A percentile compares a stretch with the other conserved stretches of the same genome.
Conservation (phyloP, 352 stramenopile genomes). For the Globisporangium radiosum region DNA sequence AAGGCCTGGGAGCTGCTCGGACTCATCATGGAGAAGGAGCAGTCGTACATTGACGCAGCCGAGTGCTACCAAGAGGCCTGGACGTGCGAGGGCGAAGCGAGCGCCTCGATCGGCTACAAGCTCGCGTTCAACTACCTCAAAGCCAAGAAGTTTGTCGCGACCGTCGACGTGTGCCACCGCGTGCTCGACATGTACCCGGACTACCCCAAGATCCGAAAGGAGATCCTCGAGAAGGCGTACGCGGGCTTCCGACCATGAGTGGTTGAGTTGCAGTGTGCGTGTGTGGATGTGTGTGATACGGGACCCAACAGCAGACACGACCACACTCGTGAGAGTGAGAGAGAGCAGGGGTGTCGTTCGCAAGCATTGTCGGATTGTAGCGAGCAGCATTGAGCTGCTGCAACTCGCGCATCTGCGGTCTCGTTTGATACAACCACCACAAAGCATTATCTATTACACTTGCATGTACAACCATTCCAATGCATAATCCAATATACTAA, state of each 20-base stretch:
- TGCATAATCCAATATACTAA: no score
- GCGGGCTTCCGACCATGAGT: conserved; percentile 63
- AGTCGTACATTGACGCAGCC: conserved; percentile 88
- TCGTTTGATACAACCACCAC: no score
- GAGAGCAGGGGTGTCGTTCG: no score
- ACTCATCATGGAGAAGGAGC: conserved; percentile 94
- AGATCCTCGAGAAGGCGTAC: conserved; percentile 92
- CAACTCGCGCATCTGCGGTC: no score
- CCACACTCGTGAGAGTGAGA: no score
- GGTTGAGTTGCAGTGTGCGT: no score
- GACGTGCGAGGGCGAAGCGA: conserved; percentile 77
- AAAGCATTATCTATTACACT: no score
- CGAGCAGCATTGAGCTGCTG: no score
- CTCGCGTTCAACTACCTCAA: conserved; percentile 96
- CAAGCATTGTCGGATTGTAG: no score
- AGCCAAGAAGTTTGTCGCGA: conserved; percentile 84
- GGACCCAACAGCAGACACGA: no score
- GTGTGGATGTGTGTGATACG: no score
- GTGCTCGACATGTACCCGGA: conserved; percentile 91
- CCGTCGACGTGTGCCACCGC: conserved; percentile 92
- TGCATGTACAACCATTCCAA: no score
- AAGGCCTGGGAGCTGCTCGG: conserved; percentile 92
- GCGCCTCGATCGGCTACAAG: conserved; percentile 90
- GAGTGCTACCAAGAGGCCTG: conserved; percentile 91
- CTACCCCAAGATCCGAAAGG: conserved; percentile 93